Evolutionary conservation across 116 monocot genomes (phyloP).

Genomic region (Thalassia testudinum): DNA sequence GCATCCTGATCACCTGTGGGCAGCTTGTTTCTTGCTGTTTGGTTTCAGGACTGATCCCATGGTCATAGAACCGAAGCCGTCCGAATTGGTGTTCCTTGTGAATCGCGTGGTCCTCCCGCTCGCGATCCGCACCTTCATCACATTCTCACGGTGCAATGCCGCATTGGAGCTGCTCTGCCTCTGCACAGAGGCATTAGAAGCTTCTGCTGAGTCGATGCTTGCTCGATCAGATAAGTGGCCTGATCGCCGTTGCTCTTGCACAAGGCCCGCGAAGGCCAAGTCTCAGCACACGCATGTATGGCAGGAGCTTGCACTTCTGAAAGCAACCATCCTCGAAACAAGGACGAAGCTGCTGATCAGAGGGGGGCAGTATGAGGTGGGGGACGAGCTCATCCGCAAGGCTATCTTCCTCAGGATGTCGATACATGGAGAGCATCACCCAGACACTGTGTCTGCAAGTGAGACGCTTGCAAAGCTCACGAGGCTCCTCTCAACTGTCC

Average conservation of each 20-base stretch:
- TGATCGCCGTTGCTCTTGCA: conserved; percentile 33
- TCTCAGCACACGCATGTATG: conserved; percentile 38
- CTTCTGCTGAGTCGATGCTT: conserved; percentile 47
- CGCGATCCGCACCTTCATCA: conserved; percentile 59
- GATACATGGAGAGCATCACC: conserved; percentile 73
- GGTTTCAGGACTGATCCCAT: conserved; percentile 50
- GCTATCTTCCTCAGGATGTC: conserved; percentile 79
- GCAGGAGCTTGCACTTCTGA: conserved; percentile 71
- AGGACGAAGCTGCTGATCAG: conserved; percentile 74
- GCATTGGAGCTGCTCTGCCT: conserved; percentile 65
- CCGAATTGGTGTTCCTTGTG: conserved; percentile 43
- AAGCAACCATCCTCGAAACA: conserved; percentile 68
- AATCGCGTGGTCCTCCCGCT: conserved; percentile 66
- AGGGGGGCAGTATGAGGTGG: conserved; percentile 61
- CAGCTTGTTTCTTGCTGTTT: conserved; percentile 71
- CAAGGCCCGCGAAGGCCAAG: conserved; percentile 19
- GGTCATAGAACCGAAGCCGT: conserved; percentile 37
- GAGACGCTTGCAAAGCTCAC: conserved; percentile 80
- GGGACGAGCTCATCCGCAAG: conserved; percentile 75
- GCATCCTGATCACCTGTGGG: conserved; percentile 63
- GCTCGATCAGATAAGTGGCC: conserved; percentile 58
- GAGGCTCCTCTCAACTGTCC: conserved; percentile 61
- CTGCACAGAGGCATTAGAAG: conserved; percentile 65
- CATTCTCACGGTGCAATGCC: conserved; percentile 64
- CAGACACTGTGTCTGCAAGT: conserved; percentile 67